Percentiles rank a stretch among this genome's conserved stretches.
These are phyloP conservation scores for Lasiosphaeria ovina DNA, from an alignment of 495 filamentous ascomycete genomes.

Conservation along the genomic window DNA sequence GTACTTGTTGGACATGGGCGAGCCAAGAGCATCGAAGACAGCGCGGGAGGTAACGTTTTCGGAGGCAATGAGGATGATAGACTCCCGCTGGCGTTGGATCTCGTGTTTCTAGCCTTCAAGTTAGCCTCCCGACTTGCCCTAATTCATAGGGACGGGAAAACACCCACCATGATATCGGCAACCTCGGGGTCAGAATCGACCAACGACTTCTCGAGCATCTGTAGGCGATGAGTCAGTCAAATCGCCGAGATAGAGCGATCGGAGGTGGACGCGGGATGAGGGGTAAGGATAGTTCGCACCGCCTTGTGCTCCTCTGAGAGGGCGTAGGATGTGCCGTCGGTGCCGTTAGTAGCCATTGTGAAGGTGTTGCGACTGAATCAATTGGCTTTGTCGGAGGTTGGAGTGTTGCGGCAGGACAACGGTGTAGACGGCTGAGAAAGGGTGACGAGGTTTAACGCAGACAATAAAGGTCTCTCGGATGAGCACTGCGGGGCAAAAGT, in stretches of 20 bases:
- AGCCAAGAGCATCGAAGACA: slow-evolving; percentile 85
- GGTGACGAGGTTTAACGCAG: slow-evolving; percentile 8
- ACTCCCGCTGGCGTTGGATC: slow-evolving; percentile 96
- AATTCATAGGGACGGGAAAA: not conserved
- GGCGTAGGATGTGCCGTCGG: slow-evolving; percentile 62
- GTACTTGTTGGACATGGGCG: slow-evolving; percentile 98
- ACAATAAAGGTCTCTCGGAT: slow-evolving; percentile 2
- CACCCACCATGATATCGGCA: slow-evolving; percentile 84
- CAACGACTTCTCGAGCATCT: slow-evolving; percentile 90
- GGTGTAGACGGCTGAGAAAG: slow-evolving; percentile 4
- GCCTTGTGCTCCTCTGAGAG: slow-evolving; percentile 85
- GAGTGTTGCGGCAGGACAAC: not conserved
- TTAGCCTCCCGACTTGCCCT: not conserved
- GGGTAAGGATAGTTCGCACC: slow-evolving; percentile 50
- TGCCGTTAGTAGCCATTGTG: slow-evolving; percentile 39
- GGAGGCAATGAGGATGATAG: slow-evolving; percentile 95
- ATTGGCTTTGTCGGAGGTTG: slow-evolving; percentile 10
- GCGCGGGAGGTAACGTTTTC: slow-evolving; percentile 88
- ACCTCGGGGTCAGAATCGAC: slow-evolving; percentile 87
- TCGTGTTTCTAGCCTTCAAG: slow-evolving; percentile 68
- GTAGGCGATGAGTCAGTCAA: slow-evolving; percentile 49
- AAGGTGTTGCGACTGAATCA: slow-evolving; percentile 1
- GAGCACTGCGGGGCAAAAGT: slow-evolving; percentile 5
- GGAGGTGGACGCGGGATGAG: not conserved
- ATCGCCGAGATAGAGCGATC: not conserved